Evolutionary conservation across 768 basidiomycete genomes (phyloP).

Genomic region (Amanita pallidorosea): DNA sequence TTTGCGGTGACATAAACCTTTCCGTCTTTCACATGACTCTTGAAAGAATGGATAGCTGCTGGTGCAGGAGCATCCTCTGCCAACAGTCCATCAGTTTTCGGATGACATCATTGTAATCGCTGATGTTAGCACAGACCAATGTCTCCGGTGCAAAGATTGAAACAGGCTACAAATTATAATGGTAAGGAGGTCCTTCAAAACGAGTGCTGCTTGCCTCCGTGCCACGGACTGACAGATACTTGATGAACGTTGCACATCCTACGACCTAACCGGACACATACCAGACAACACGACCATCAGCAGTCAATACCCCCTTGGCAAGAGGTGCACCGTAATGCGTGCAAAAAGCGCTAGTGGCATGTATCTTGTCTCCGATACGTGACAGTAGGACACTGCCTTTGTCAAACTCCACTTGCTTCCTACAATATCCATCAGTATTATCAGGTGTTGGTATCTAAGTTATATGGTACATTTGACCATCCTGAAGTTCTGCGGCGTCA

Average conservation of each 20-base stretch:
- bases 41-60: slow-evolving; percentile 69
- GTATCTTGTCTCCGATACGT: slow-evolving; percentile 61
- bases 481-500: slow-evolving; percentile 42
- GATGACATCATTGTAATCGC: neutral
- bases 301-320: slow-evolving; percentile 68
- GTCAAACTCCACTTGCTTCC: slow-evolving; percentile 78
- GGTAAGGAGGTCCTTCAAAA: neutral
- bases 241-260: neutral
- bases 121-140: slow-evolving; percentile 38
- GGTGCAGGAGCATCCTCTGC: slow-evolving; percentile 87
- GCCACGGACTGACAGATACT: slow-evolving; percentile 55
- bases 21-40: slow-evolving; percentile 51
- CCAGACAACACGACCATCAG: slow-evolving; percentile 77
- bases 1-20: slow-evolving; percentile 76
- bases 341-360: slow-evolving; percentile 78
- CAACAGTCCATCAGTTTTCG: neutral
- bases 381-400: slow-evolving; percentile 72
- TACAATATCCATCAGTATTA: slow-evolving; percentile 14
- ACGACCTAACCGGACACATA: slow-evolving; percentile 17
- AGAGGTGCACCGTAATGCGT: slow-evolving; percentile 91
- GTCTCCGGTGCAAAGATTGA: slow-evolving; percentile 77
- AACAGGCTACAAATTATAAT: slow-evolving; percentile 49
- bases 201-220: slow-evolving; percentile 48
- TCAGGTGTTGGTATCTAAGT: neutral
- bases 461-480: slow-evolving; percentile 52